Base-by-base conservation (phyloP, 2,329 filamentous ascomycete species). In the Colletotrichum tropicicola region DNA sequence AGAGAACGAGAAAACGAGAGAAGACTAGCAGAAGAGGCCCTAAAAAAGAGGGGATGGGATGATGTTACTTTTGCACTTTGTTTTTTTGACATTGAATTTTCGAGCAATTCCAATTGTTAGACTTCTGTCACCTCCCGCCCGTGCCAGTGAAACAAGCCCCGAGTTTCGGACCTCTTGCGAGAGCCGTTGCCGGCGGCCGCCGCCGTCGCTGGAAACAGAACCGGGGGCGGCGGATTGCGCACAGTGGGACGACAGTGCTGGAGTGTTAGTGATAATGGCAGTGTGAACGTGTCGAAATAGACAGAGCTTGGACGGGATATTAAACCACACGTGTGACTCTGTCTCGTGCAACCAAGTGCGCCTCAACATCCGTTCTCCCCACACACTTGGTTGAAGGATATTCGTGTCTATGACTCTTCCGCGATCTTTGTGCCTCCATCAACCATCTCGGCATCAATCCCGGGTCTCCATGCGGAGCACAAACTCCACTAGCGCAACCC, bases 91-190 rank as follows among this genome's bases (percentile, higher is more conserved):
- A 9, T 7, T 44, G 30, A 19, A 21, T 15, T 12, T 15, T 35
- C n/a, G 6, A 17, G 27, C 35, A 49, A 49, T 58, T 58, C 44
- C 44, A 58, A 15, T 58, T 58, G 4, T 27, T 49, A 47, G 23
- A 28, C 30, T 48, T 55, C 41, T 17, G 39, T 35, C 21, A 48
- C 21, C 56, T 35, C 8, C 35, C 19, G 27, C 27, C 32, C 30
- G 59, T 47, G 35, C 44, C 54, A 43, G 21, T 65, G 62, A 65
- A 65, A 65, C 62, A 56, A 49, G 37, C 28, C 27, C 62, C 62
- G 57, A 55, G 62, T 65, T 62, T 61, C 62, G 62, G 62, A 54
- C 57, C 30, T 45, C 23, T 7, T 19, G n/a, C n/a, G n/a, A n/a
- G n/a, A n/a, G n/a, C n/a, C n/a, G n/a, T n/a, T n/a, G n/a, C n/a